Conservation (phyloP, 2,329 filamentous ascomycete genomes). For the Pseudogymnoascus sp. region DNA sequence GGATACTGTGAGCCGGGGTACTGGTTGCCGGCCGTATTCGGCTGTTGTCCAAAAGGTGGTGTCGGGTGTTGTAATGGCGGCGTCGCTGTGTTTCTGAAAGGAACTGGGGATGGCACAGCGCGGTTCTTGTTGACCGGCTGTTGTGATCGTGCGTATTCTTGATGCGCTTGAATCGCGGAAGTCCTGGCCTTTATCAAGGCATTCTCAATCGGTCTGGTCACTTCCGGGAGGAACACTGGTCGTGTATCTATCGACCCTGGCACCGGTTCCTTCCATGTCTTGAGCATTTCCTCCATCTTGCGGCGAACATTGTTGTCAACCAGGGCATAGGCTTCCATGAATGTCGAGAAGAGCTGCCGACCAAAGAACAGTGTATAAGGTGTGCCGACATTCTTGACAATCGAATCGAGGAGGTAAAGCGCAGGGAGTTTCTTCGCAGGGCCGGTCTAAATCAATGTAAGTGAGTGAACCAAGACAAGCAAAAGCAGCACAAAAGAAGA, state of each 20-base stretch:
- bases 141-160: constrained; percentile 48
- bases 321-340: constrained; percentile 91
- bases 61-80: constrained; percentile 48
- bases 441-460: constrained; percentile 57
- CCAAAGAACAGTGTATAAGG: constrained; percentile 95
- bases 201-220: constrained; percentile 87
- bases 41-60: constrained; percentile 19
- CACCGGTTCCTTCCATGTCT: constrained; percentile 96
- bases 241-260: constrained; percentile 87
- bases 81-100: constrained; percentile 66
- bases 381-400: constrained; percentile 97
- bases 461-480: constrained; percentile 26
- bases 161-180: constrained; percentile 51
- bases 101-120: constrained; percentile 45
- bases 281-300: constrained; percentile 95
- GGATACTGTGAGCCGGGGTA: constrained; percentile 21
- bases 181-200: constrained; percentile 74
- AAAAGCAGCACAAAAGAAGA: constrained; percentile 17
- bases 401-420: constrained; percentile 95
- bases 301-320: constrained; percentile 75
- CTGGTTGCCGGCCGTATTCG: constrained; percentile 29
- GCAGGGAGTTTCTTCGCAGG: constrained; percentile 86
- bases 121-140: constrained; percentile 36
- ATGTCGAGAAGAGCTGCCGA: constrained; percentile 83
- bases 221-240: constrained; percentile 81